These are phyloP conservation scores for Rhizopogon rudus DNA, from an alignment of 768 basidiomycete genomes.

Conservation along the genomic window DNA sequence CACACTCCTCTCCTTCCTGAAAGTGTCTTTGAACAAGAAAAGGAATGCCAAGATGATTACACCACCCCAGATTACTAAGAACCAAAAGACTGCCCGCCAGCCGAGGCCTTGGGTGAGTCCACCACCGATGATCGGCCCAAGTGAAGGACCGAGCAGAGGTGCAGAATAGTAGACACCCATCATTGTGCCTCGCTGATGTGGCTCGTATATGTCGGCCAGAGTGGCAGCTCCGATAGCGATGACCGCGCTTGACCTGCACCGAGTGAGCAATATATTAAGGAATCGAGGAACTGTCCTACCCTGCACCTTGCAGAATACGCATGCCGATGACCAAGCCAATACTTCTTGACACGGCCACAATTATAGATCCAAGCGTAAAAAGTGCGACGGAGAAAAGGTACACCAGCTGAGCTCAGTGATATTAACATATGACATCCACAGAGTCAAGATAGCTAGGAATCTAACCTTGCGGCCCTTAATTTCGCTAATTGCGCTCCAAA, in stretches of 20 bases:
- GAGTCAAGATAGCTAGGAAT: not conserved
- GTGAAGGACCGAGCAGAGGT: slow-evolving; percentile 63
- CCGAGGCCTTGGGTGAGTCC: slow-evolving; percentile 56
- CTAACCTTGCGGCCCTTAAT: slow-evolving; percentile 67
- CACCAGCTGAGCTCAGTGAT: slow-evolving; percentile 35
- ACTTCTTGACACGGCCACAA: slow-evolving; percentile 52
- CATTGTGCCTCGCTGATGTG: slow-evolving; percentile 72
- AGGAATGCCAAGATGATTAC: slow-evolving; percentile 51
- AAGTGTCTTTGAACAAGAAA: slow-evolving; percentile 75
- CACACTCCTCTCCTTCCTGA: slow-evolving; percentile 75
- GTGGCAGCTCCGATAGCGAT: slow-evolving; percentile 74
- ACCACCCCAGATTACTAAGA: slow-evolving; percentile 60
- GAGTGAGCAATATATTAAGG: not conserved
- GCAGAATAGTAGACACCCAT: slow-evolving; percentile 83
- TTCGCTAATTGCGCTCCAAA: slow-evolving; percentile 73
- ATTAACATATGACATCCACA: not conserved
- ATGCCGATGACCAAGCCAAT: slow-evolving; percentile 62
- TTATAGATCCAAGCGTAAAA: slow-evolving; percentile 51
- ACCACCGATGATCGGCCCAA: slow-evolving; percentile 72
- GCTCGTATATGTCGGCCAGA: slow-evolving; percentile 75
- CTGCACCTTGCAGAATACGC: slow-evolving; percentile 58
- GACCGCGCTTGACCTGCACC: slow-evolving; percentile 55
- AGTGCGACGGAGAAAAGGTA: slow-evolving; percentile 51
- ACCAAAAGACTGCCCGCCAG: slow-evolving; percentile 89
- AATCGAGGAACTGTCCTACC: slow-evolving; percentile 30